Evolutionary conservation across 257 asterid genomes (phyloP), one percentile per base, ranked within the genome.

Genomic region (Petunia axillaris): DNA sequence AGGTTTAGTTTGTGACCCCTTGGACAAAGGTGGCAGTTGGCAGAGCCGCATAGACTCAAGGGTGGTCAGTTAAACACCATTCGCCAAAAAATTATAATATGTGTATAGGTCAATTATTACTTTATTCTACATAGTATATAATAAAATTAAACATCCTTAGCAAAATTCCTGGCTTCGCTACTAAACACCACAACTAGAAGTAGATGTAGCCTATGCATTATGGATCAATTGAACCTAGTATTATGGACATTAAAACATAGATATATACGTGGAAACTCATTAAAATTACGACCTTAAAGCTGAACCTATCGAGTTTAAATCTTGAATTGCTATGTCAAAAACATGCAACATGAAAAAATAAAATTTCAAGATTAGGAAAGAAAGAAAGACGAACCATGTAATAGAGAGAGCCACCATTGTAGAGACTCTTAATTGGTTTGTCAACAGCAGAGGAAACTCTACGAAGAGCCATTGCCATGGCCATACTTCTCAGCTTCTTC

Each of bases 391-490:
- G 13, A 58, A 93, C 98, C 97, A 92, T 91, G 89, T 80, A 87
- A 78, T 91, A 91, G 70, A 90, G 89, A 81, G 93, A 87, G 70
- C 46, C 88, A 16, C 87, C 93, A 73, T 83, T 85, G 77, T 78
- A 79, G 68, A 90, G 77, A 80, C 91, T 89, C 85, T 89, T 92
- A 52, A 85, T 76, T 67, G 97, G 97, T 75, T 88, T 92, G 71
- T 88, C 87, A 15, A 89, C 54, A 79, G 94, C 85, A 85, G 96
- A 89, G 44, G 95, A 92, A 60, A 94, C 88, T 86, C 94, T 87
- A 81, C 97, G 83, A 48, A 92, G 79, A 70, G 93, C 97, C 91
- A 89, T 90, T 38, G 97, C 92, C 90, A 91, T 5, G n/a, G 89
- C 89, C 95, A 94, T 94, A 73, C 84, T 87, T 79, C 50, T 84